These are phyloP conservation scores for Panicum hallii DNA, from an alignment of 202 grass and related monocot genomes.

Conservation along the genomic window DNA sequence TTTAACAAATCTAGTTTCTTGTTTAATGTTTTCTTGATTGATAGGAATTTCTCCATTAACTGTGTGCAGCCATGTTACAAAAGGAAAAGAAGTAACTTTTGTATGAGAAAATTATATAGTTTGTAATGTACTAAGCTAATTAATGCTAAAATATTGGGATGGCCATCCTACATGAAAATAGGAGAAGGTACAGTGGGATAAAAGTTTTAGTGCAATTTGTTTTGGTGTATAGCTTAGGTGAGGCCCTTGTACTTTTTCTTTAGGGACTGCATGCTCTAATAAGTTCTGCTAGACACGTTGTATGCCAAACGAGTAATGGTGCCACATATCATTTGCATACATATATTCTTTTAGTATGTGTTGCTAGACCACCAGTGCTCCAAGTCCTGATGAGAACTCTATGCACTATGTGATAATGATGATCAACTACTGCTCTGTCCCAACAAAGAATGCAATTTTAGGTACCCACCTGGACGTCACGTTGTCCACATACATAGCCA, in stretches of 20 bases:
- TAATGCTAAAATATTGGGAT: background rate
- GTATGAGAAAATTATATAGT: background rate
- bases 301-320: too few species aligned
- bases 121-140: background rate
- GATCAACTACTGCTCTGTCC: too few species aligned
- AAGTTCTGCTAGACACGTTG: too few species aligned
- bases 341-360: too few species aligned
- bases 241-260: background rate
- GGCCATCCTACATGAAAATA: background rate
- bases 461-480: too few species aligned
- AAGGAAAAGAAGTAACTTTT: slow-evolving; percentile 5
- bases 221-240: background rate
- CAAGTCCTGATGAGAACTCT: background rate
- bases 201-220: background rate
- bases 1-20: slow-evolving; percentile 46
- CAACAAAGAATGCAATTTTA: too few species aligned
- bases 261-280: too few species aligned
- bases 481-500: too few species aligned
- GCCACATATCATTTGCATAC: too few species aligned
- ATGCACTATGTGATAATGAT: background rate
- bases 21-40: slow-evolving; percentile 5
- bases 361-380: background rate
- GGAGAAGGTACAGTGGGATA: background rate
- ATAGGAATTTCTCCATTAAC: slow-evolving; percentile 30
- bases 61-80: slow-evolving; percentile 7